phyloP scores from a whole-genome alignment of 305 asterid genomes.

The Vinca major region DNA sequence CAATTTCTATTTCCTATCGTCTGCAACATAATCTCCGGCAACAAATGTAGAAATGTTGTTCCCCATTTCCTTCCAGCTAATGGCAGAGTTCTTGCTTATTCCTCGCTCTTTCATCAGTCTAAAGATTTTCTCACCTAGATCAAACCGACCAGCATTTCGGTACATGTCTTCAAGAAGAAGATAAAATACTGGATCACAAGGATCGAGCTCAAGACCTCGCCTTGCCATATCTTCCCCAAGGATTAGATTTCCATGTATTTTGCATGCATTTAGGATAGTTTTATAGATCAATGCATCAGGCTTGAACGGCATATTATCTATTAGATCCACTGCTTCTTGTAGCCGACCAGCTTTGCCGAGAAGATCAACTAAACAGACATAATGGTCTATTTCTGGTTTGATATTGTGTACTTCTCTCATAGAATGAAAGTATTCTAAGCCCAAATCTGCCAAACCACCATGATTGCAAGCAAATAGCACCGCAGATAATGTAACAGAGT shows the following conservation, averaged over 20 bases:
- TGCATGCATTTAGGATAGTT: slow-evolving; percentile 13
- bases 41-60: too few relatives aligned
- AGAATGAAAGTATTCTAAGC: slow-evolving; percentile 7
- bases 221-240: slow-evolving; percentile 19
- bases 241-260: slow-evolving; percentile 1
- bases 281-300: slow-evolving; percentile 14
- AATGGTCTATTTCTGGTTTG: slow-evolving; percentile 12
- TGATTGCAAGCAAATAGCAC: slow-evolving; percentile 13
- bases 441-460: slow-evolving; percentile 16
- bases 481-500: slow-evolving; percentile 10
- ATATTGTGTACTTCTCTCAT: slow-evolving; percentile 1
- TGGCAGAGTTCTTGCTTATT: not conserved
- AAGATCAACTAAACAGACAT: slow-evolving; percentile 10
- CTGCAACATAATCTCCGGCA: too few relatives aligned
- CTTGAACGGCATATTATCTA: slow-evolving; percentile 12
- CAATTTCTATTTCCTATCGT: too few relatives aligned
- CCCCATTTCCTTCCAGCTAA: too few relatives aligned
- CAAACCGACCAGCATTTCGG: slow-evolving; percentile 3
- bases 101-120: slow-evolving; percentile 6
- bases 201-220: slow-evolving; percentile 14
- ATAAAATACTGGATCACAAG: slow-evolving; percentile 7
- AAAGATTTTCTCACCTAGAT: slow-evolving; percentile 11
- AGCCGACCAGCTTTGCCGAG: slow-evolving; percentile 16
- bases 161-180: slow-evolving; percentile 13
- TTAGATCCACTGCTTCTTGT: slow-evolving; percentile 7